Base-by-base conservation (phyloP, 768 basidiomycete genomes). In the Leccinellum luteum region DNA sequence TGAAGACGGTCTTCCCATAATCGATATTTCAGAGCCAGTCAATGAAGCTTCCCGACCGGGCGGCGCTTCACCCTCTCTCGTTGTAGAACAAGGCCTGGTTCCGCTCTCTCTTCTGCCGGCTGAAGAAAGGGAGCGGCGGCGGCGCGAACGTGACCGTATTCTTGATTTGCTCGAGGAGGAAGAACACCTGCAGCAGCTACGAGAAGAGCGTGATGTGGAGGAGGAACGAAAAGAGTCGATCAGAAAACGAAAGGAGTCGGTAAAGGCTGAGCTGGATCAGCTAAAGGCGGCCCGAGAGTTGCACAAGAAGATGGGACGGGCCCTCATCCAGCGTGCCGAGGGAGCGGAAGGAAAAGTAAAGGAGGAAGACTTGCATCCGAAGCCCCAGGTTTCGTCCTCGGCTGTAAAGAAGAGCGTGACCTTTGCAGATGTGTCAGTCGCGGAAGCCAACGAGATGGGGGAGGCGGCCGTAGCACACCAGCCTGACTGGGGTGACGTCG, bases 241-340 rank as follows among this genome's bases (percentile, higher is more conserved):
- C 19, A 80, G 76, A 61, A 80, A 78, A 64, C 77, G 80, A 25
- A 82, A 76, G 63, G 76, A 81, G 59, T 81, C 78, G 5, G 78
- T 78, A 15, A 74, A 72, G 60, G 50, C 69, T 66, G 77, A 81
- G 55, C 65, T 78, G 55, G 74, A 78, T 38, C 71, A 59, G 43
- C 52, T 78, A 27, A 77, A 73, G 56, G 67, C 70, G 19, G 67
- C 74, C 19, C 74, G 70, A 41, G 77, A 86, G 57, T 73, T 90
- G 68, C 88, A 90, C 69, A 87, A 84, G 76, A 89, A 84, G 73
- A 89, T 92, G 87, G 90, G 89, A 3, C 84, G 79, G 62, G 84
- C 87, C 0, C 75, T 92, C 38, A 57, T 91, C 41, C 69, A 71
- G 48, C 79, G 79, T 55, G 53, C 49, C 15, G 70, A 76, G 6